phyloP scores from a whole-genome alignment of 371 early-diverging fungal genomes.

The Haplosporangium sp. region DNA sequence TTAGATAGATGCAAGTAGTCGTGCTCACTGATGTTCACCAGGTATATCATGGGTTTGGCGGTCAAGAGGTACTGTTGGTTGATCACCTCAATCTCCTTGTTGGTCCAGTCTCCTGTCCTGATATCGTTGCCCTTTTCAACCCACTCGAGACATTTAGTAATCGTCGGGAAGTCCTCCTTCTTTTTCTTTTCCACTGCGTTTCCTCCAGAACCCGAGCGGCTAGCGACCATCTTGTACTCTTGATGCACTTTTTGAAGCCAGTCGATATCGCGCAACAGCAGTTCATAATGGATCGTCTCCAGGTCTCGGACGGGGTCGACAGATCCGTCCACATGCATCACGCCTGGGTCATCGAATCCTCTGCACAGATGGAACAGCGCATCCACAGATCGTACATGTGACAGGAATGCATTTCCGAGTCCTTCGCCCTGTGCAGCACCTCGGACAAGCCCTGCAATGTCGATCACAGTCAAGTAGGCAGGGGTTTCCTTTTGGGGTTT shows the following conservation, averaged over 20 bases:
- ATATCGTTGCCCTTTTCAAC: conserved; percentile 86
- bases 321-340: conserved; percentile 96
- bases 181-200: conserved; percentile 87
- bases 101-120: conserved; percentile 90
- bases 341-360: conserved; percentile 59
- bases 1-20: conserved; percentile 79
- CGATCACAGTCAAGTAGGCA: conserved; percentile 92
- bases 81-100: conserved; percentile 93
- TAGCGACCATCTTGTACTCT: conserved; percentile 68
- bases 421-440: conserved; percentile 93
- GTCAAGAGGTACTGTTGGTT: conserved; percentile 93
- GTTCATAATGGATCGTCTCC: conserved; percentile 96
- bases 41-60: conserved; percentile 97
- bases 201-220: conserved; percentile 74
- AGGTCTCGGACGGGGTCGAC: conserved; percentile 97
- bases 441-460: conserved; percentile 99
- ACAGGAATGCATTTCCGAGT: conserved; percentile 99
- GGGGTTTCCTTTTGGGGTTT: conserved; percentile 75
- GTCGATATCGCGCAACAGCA: conserved; percentile 96
- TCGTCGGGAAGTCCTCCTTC: conserved; percentile 87
- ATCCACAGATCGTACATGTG: conserved; percentile 97
- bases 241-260: conserved; percentile 70
- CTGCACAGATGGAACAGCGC: conserved; percentile 99
- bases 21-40: conserved; percentile 93
- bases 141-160: conserved; percentile 80